Percentiles rank a stretch among this genome's conserved stretches.
Evolutionary conservation across 2,329 filamentous ascomycete species (phyloP).

Genomic region (Grosmannia serpens): DNA sequence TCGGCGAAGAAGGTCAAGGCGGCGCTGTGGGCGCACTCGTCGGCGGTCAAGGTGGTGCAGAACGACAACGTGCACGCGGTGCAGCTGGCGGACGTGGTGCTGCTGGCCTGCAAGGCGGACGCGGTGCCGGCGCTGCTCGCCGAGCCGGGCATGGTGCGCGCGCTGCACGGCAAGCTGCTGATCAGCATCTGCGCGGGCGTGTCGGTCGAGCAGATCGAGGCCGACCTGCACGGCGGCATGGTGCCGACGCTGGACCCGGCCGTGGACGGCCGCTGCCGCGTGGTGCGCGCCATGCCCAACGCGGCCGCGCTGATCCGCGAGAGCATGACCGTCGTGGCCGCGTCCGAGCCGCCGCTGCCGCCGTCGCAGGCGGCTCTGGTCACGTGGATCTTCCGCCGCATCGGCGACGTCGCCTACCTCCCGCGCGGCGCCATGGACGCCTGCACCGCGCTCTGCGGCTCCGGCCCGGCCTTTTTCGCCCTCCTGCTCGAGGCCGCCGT

Average conservation of each 20-base stretch:
- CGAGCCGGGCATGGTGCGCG: slow-evolving; percentile 56
- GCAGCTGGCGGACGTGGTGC: slow-evolving; percentile 56
- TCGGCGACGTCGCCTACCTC: slow-evolving; percentile 59
- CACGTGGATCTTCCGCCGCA: slow-evolving; percentile 65
- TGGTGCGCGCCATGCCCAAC: slow-evolving; percentile 78
- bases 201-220: slow-evolving; percentile 55
- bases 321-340: slow-evolving; percentile 71
- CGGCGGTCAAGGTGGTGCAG: slow-evolving; percentile 53
- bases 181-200: slow-evolving; percentile 75
- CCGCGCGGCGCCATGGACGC: slow-evolving; percentile 60
- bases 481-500: slow-evolving; percentile 64
- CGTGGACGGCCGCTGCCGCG: slow-evolving; percentile 40
- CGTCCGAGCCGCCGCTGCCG: slow-evolving; percentile 39
- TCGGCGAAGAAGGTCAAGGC: slow-evolving; percentile 57
- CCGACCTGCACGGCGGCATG: slow-evolving; percentile 47
- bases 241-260: slow-evolving; percentile 34
- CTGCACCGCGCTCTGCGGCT: slow-evolving; percentile 61
- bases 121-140: slow-evolving; percentile 58
- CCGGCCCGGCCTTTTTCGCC: slow-evolving; percentile 65
- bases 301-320: slow-evolving; percentile 69
- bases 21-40: slow-evolving; percentile 51
- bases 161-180: slow-evolving; percentile 63
- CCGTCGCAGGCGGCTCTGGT: slow-evolving; percentile 44
- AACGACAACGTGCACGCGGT: slow-evolving; percentile 62
- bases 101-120: slow-evolving; percentile 73